Percentiles rank a stretch among this genome's conserved stretches.
Evolutionary conservation across 208 protist genomes (phyloP).

Genomic region (Entamoeba invadens): DNA sequence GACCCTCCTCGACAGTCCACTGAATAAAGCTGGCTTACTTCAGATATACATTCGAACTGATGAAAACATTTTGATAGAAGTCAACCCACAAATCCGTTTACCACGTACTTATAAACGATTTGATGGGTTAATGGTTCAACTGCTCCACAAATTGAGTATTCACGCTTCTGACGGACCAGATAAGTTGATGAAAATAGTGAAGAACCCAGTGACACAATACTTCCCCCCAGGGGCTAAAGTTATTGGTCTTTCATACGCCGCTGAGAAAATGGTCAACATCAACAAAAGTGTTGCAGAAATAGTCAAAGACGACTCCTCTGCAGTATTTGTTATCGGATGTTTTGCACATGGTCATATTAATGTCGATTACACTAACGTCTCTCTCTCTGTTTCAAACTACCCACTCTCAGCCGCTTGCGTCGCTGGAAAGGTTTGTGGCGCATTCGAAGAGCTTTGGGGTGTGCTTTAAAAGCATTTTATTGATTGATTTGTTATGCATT

Average conservation of each 20-base stretch:
- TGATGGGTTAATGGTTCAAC: conserved; percentile 73
- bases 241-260: background rate
- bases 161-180: background rate
- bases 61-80: conserved; percentile 69
- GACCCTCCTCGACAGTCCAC: conserved; percentile 81
- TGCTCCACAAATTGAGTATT: conserved; percentile 2
- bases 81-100: conserved; percentile 84
- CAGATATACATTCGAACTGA: conserved; percentile 76
- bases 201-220: background rate
- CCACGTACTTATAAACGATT: conserved; percentile 91
- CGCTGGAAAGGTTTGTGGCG: background rate
- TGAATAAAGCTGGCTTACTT: conserved; percentile 83
- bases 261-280: background rate
- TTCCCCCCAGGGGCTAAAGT: background rate
- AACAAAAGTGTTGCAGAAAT: background rate
- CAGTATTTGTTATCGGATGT: conserved; percentile 1
- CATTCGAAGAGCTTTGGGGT: background rate
- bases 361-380: background rate
- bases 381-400: background rate
- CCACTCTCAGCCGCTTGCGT: background rate
- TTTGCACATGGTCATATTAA: background rate
- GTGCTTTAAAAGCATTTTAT: no score
- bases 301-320: background rate
- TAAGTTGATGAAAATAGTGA: background rate
- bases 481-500: no score